Percentiles rank a stretch among this genome's conserved stretches.
Evolutionary conservation across 768 basidiomycete species (phyloP).

Genomic region (Phylloporus arenicola): DNA sequence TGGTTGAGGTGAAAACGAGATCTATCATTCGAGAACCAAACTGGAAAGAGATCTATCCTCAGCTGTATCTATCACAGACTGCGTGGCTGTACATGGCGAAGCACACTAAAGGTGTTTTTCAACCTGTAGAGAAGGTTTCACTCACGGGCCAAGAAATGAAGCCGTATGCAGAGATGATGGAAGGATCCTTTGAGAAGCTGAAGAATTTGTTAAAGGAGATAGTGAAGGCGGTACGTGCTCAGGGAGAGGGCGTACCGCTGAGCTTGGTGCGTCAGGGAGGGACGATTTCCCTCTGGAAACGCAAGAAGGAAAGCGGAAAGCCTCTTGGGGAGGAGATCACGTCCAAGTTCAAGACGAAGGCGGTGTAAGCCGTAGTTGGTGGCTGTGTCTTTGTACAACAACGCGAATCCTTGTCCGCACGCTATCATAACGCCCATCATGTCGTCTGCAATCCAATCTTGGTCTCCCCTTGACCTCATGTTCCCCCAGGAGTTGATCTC

Average conservation of each 20-base stretch:
- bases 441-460: constrained; percentile 7
- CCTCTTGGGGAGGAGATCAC: constrained; percentile 17
- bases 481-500: constrained; percentile 74
- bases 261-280: constrained; percentile 47
- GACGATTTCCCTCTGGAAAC: constrained; percentile 45
- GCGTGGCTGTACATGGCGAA: constrained; percentile 53
- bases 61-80: constrained; percentile 67
- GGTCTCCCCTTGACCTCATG: constrained; percentile 57
- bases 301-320: constrained; percentile 30
- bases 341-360: constrained; percentile 13
- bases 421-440: constrained; percentile 1
- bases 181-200: constrained; percentile 22
- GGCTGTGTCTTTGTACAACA: constrained; percentile 11
- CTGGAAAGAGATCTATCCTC: constrained; percentile 60
- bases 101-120: constrained; percentile 53
- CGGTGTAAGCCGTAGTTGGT: neutral
- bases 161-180: constrained; percentile 16
- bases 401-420: neutral
- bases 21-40: constrained; percentile 31
- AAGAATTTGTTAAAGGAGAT: constrained; percentile 34
- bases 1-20: constrained; percentile 36
- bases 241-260: constrained; percentile 48
- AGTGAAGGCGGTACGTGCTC: constrained; percentile 42
- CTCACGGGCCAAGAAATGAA: constrained; percentile 30
- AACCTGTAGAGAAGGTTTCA: constrained; percentile 41